Evolutionary conservation across 2,329 filamentous ascomycete species (phyloP), one percentile per base, ranked within the genome.

Genomic region (Colletotrichum tofieldiae): DNA sequence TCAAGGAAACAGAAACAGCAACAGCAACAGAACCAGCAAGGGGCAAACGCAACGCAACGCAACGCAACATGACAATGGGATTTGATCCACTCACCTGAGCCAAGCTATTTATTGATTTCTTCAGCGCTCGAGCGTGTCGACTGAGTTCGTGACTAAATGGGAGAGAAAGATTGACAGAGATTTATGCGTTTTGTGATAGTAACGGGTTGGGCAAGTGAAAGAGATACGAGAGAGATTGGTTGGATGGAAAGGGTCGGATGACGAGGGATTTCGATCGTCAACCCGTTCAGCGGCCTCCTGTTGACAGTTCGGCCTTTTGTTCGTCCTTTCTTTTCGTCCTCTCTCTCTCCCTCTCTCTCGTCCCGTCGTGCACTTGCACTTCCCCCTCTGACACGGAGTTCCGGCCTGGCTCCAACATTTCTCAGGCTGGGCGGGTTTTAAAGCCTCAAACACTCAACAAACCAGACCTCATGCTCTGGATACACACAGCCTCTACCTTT

Each of bases 361-460:
- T 43, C 26, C 29, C 32, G 20, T 20, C 26, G 14, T 64, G 37
- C 60, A 63, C 47, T 49, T 51, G 59, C 59, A 37, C 29, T 16
- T 37, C 43, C 45, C 32, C 23, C 35, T 45, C 41, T 51, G 54
- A 23, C 18, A 45, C 54, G 41, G 61, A 54, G 51, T 29, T 39
- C 39, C 61, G 47, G 45, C 12, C 62, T 43, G 16, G 26, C 52
- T 66, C 18, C 49, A 3, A 26, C 29, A 23, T 37, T 35, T 26
- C 37, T 66, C 66, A 47, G 65, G 51, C 65, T 71, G 47, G 63
- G 63, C 62, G 32, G 7, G 37, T 9, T 35, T 49, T 41, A 70
- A 65, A 65, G 66, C 54, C 66, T 70, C 54, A 66, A 66, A 65
- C 66, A 66, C 71, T 73, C 71, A 73, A 73, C 71, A 73, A 73